These are phyloP conservation scores for sunflower (Helianthus annuus) DNA, from an alignment of 129 eudicot species.

Conservation along the genomic window DNA sequence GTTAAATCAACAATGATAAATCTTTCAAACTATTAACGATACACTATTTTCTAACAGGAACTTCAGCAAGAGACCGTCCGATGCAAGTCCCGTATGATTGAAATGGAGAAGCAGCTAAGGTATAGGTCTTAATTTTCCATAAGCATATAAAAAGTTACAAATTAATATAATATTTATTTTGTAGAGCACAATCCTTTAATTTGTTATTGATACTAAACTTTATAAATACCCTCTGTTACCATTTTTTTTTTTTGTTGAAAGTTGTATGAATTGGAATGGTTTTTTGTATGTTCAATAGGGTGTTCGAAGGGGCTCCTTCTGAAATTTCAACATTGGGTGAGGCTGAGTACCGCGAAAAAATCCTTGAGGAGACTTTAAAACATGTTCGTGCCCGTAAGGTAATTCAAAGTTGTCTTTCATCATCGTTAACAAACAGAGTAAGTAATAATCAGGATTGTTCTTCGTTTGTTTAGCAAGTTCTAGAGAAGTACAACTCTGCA, in stretches of 20 bases:
- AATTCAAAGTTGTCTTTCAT: constrained; percentile 2
- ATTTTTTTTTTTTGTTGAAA: background rate
- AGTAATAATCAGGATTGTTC: background rate
- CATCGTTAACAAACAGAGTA: background rate
- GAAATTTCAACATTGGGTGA: constrained; percentile 60
- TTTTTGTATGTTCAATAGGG: background rate
- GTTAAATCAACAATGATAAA: background rate
- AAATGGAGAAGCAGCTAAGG: constrained; percentile 57
- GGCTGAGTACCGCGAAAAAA: constrained; percentile 62
- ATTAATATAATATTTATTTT: no score
- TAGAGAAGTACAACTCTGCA: constrained; percentile 45
- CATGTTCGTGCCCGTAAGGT: constrained; percentile 63
- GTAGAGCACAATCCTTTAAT: background rate
- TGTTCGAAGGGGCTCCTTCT: constrained; percentile 49
- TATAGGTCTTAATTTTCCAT: background rate
- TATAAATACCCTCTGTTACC: background rate
- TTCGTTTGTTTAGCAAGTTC: constrained; percentile 38
- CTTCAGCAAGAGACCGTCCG: constrained; percentile 63
- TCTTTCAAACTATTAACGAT: constrained; percentile 6
- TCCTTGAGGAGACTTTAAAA: constrained; percentile 62
- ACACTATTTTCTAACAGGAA: constrained; percentile 42
- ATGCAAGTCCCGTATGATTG: constrained; percentile 54
- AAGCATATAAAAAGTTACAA: background rate
- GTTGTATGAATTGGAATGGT: background rate
- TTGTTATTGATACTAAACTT: background rate